Percentiles rank a stretch among this genome's conserved stretches.
phyloP scores from a whole-genome alignment of 2,329 filamentous ascomycete species.

The Albophoma yamanashiensis region DNA sequence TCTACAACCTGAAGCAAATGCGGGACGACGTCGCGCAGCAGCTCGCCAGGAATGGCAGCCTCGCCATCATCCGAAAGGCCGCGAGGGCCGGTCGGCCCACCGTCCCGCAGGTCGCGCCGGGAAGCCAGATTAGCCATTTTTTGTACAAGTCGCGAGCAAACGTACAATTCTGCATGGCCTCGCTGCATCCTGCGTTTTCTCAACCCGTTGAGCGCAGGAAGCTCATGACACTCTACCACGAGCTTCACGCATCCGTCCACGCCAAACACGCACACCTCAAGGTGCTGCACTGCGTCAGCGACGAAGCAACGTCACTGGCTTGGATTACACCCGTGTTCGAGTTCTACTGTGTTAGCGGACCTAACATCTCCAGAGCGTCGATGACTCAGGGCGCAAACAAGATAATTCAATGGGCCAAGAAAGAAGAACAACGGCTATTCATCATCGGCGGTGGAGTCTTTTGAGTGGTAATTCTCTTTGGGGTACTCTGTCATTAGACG shows the following conservation, averaged over 20 bases:
- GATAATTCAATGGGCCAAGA: constrained; percentile 82
- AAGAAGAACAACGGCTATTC: constrained; percentile 88
- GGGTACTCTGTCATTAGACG: constrained; percentile 2
- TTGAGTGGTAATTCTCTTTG: constrained; percentile 16
- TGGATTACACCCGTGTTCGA: constrained; percentile 92
- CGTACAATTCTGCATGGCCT: constrained; percentile 91
- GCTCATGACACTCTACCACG: constrained; percentile 76
- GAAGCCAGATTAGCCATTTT: constrained; percentile 77
- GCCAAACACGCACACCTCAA: constrained; percentile 75
- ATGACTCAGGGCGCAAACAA: constrained; percentile 81
- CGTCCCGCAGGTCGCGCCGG: constrained; percentile 67
- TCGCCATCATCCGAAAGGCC: constrained; percentile 64
- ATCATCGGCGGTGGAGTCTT: constrained; percentile 96
- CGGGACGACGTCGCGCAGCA: constrained; percentile 53
- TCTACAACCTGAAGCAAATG: constrained; percentile 77
- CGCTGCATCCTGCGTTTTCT: constrained; percentile 59
- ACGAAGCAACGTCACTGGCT: constrained; percentile 69
- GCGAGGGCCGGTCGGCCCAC: constrained; percentile 60
- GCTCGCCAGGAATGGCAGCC: constrained; percentile 63
- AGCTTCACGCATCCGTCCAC: constrained; percentile 77
- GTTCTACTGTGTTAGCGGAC: constrained; percentile 87
- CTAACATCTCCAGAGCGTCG: constrained; percentile 50
- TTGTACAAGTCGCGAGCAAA: constrained; percentile 91
- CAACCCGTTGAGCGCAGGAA: constrained; percentile 50
- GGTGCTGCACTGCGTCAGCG: constrained; percentile 68